Evolutionary conservation across 768 basidiomycete genomes (phyloP).

Genomic region (Suillus plorans): DNA sequence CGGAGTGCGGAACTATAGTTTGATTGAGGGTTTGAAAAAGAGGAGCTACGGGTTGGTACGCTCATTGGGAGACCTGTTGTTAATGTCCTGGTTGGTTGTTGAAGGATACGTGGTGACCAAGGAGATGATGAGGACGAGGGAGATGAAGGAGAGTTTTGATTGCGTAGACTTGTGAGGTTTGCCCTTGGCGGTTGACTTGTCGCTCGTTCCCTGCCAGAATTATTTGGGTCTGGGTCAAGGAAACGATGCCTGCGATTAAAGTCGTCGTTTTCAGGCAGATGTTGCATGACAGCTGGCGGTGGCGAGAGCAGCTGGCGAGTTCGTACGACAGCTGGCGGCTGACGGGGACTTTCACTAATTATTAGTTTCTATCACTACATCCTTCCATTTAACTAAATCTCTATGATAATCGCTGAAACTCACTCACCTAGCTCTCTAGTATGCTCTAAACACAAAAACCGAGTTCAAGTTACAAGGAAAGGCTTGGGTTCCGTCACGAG

Average conservation of each 20-base stretch:
- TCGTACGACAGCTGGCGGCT: background rate
- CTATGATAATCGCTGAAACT: background rate
- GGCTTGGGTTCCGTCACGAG: background rate
- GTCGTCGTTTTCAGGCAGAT: slow-evolving; percentile 50
- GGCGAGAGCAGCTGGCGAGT: background rate
- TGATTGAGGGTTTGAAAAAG: slow-evolving; percentile 59
- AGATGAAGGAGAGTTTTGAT: slow-evolving; percentile 48
- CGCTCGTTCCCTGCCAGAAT: slow-evolving; percentile 57
- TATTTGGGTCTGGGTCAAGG: slow-evolving; percentile 41
- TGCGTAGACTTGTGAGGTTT: slow-evolving; percentile 26
- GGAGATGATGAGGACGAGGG: slow-evolving; percentile 44
- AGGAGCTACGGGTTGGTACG: slow-evolving; percentile 65
- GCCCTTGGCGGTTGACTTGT: slow-evolving; percentile 68
- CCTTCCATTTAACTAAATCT: background rate
- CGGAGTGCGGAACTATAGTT: slow-evolving; percentile 67
- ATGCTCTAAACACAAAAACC: background rate
- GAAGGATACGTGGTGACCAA: slow-evolving; percentile 45
- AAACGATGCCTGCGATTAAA: slow-evolving; percentile 54
- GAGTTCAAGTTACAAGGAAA: background rate
- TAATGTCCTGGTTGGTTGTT: slow-evolving; percentile 16
- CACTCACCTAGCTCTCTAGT: background rate
- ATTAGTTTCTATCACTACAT: background rate
- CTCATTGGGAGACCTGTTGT: slow-evolving; percentile 43
- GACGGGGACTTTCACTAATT: background rate
- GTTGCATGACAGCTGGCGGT: slow-evolving; percentile 28